A percentile compares a stretch with the other conserved stretches of the same genome.
phyloP scores from a whole-genome alignment of 495 filamentous ascomycete genomes.

The Evernia prunastri region DNA sequence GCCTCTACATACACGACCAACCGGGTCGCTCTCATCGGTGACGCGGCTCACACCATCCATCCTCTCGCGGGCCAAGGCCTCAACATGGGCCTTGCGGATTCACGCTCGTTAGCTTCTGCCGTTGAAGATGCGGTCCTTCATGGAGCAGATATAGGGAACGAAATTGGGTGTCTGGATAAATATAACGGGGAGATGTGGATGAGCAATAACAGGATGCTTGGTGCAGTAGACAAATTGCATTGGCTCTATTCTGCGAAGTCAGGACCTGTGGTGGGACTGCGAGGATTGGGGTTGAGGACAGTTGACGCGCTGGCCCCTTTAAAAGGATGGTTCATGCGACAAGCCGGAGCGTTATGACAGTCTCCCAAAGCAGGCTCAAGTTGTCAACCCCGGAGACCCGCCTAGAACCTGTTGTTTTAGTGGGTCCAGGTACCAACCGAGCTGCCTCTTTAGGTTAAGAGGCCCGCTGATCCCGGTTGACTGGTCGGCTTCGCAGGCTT shows the following conservation, averaged over 20 bases:
- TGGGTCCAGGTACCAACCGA: background rate
- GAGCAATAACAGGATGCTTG: conserved; percentile 77
- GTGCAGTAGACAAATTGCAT: conserved; percentile 87
- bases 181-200: conserved; percentile 76
- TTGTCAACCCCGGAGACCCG: background rate
- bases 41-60: conserved; percentile 92
- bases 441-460: conserved; percentile 14
- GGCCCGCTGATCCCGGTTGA: conserved; percentile 5
- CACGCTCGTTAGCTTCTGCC: conserved; percentile 62
- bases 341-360: conserved; percentile 58
- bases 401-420: background rate
- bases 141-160: conserved; percentile 76
- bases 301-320: conserved; percentile 71
- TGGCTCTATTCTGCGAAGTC: conserved; percentile 77
- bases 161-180: conserved; percentile 61
- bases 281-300: conserved; percentile 68
- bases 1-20: conserved; percentile 86
- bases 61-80: conserved; percentile 91
- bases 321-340: conserved; percentile 83
- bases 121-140: conserved; percentile 72
- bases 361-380: background rate
- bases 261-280: conserved; percentile 67
- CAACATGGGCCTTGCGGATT: conserved; percentile 87
- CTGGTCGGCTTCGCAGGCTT: conserved; percentile 8
- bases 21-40: conserved; percentile 81